phyloP scores from a whole-genome alignment of 2,329 filamentous ascomycete genomes.

The Talaromyces atroroseus region DNA sequence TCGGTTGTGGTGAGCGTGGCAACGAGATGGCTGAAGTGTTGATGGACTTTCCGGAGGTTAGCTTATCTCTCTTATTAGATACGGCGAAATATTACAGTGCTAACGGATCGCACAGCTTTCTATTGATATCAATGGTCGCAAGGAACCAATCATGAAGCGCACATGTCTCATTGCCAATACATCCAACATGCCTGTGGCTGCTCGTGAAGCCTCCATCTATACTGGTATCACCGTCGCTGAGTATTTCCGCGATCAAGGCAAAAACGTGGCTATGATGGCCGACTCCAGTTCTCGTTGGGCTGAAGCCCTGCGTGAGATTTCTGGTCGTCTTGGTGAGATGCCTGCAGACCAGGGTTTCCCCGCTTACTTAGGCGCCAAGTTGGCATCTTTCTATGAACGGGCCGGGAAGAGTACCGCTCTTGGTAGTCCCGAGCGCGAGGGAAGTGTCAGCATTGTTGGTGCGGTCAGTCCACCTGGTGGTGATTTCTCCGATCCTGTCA shows the following conservation, averaged over 20 bases:
- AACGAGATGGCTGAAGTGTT: slow-evolving; percentile 99
- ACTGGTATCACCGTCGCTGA: slow-evolving; percentile 92
- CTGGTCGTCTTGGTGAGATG: slow-evolving; percentile 98
- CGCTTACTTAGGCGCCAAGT: slow-evolving; percentile 90
- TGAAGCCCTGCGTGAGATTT: slow-evolving; percentile 96
- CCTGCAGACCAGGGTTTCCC: slow-evolving; percentile 99
- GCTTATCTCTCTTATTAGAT: slow-evolving; percentile 5
- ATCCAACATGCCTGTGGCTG: slow-evolving; percentile 98
- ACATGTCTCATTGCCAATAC: slow-evolving; percentile 98
- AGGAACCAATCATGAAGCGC: slow-evolving; percentile 99
- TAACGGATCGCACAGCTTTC: slow-evolving; percentile 55
- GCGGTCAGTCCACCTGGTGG: slow-evolving; percentile 95
- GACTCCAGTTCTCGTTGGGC: slow-evolving; percentile 98
- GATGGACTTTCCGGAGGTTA: slow-evolving; percentile 94
- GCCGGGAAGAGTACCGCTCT: slow-evolving; percentile 81
- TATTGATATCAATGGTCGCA: slow-evolving; percentile 87
- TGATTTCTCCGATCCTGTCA: slow-evolving; percentile 98
- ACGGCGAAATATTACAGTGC: not conserved
- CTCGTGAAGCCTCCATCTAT: slow-evolving; percentile 97
- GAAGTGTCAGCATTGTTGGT: slow-evolving; percentile 95
- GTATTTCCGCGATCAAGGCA: slow-evolving; percentile 95
- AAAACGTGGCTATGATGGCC: slow-evolving; percentile 97
- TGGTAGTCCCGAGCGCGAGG: slow-evolving; percentile 80
- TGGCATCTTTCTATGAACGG: slow-evolving; percentile 98
- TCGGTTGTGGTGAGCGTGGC: slow-evolving; percentile 86